Evolutionary conservation across 257 asterid species (phyloP).

Genomic region (Solanum pennellii): DNA sequence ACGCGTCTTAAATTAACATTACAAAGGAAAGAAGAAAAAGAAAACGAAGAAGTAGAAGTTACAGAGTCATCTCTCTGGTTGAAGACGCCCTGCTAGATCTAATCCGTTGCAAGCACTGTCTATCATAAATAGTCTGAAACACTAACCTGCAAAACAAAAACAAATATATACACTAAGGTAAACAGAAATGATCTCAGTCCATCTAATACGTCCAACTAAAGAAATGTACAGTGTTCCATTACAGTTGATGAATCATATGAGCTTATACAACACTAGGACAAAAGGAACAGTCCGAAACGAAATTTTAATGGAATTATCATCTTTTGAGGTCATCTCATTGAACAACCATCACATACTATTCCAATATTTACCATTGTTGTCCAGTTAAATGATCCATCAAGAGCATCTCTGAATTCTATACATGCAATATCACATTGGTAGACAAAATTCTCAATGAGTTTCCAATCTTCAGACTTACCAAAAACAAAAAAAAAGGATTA

Average conservation of each 20-base stretch:
- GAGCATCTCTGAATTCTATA: not conserved
- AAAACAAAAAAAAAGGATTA: constrained; percentile 14
- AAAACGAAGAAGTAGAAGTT: not conserved
- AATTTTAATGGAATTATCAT: not conserved
- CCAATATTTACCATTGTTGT: not conserved
- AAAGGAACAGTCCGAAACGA: not conserved
- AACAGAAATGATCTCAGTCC: not conserved
- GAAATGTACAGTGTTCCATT: not conserved
- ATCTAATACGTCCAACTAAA: not conserved
- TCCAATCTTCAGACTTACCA: not conserved
- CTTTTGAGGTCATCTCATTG: not conserved
- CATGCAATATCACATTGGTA: not conserved
- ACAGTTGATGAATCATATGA: not conserved
- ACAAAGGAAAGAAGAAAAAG: not conserved
- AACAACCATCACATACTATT: not conserved
- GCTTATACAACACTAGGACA: not conserved
- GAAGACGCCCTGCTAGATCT: not conserved
- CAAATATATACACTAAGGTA: not conserved
- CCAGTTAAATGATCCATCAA: not conserved
- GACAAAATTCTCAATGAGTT: not conserved
- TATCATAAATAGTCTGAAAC: not conserved
- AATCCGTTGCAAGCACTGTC: not conserved
- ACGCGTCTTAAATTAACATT: not conserved
- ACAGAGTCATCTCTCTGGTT: not conserved
- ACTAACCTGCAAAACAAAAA: not conserved